These are phyloP conservation scores for Heimioporus sp. DNA, from an alignment of 768 basidiomycete genomes.

Conservation along the genomic window DNA sequence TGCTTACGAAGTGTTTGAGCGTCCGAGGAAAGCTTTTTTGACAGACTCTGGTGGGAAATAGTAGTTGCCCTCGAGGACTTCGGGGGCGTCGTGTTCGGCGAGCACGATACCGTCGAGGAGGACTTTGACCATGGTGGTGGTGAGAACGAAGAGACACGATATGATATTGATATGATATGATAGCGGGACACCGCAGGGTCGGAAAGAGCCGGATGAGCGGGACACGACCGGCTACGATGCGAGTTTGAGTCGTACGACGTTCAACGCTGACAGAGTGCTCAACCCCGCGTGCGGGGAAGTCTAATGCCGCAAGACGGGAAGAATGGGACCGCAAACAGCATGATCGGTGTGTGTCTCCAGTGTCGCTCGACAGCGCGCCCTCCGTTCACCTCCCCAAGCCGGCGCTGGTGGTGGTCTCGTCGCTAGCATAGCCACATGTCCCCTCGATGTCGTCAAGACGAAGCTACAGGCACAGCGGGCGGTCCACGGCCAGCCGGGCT, in stretches of 20 bases:
- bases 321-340: constrained; percentile 75
- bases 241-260: neutral
- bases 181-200: neutral
- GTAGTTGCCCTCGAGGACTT: constrained; percentile 64
- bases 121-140: constrained; percentile 44
- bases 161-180: constrained; percentile 5
- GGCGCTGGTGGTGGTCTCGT: constrained; percentile 95
- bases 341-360: constrained; percentile 55
- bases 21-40: constrained; percentile 41
- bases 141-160: no score
- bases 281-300: constrained; percentile 59
- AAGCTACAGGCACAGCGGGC: constrained; percentile 92
- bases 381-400: constrained; percentile 43
- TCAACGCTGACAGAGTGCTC: neutral
- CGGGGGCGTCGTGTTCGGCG: constrained; percentile 55
- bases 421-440: constrained; percentile 92
- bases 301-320: constrained; percentile 58
- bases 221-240: neutral
- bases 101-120: constrained; percentile 48
- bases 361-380: constrained; percentile 16
- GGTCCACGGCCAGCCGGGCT: constrained; percentile 64
- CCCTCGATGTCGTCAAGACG: constrained; percentile 97
- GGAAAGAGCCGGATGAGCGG: constrained; percentile 19
- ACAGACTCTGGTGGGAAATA: constrained; percentile 68
- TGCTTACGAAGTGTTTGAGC: constrained; percentile 54